These are phyloP conservation scores for Suillus paluster DNA, from an alignment of 768 basidiomycete species.

Conservation along the genomic window DNA sequence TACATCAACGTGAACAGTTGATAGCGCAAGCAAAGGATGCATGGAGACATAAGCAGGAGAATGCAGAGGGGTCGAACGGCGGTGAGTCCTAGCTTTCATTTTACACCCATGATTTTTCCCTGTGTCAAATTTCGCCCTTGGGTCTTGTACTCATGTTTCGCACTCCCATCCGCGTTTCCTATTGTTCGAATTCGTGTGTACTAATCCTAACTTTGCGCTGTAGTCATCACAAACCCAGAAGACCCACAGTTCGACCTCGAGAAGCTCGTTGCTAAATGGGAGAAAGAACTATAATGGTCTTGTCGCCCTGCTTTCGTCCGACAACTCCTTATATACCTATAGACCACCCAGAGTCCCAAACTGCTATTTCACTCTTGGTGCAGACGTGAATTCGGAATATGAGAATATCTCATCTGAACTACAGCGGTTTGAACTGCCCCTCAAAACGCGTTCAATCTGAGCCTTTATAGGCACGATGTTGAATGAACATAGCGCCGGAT, in stretches of 20 bases:
- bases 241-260: constrained; percentile 96
- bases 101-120: not conserved
- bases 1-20: constrained; percentile 74
- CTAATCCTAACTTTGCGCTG: constrained; percentile 17
- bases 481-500: not conserved
- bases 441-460: not conserved
- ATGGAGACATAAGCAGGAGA: constrained; percentile 80
- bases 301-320: constrained; percentile 22
- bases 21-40: constrained; percentile 89
- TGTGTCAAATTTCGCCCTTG: constrained; percentile 1
- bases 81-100: constrained; percentile 50
- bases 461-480: not conserved
- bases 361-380: constrained; percentile 3
- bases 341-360: constrained; percentile 26
- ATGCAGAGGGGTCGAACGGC: constrained; percentile 47
- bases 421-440: not conserved
- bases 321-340: constrained; percentile 27
- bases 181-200: no score
- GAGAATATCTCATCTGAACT: not conserved
- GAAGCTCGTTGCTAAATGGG: constrained; percentile 79
- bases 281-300: constrained; percentile 64
- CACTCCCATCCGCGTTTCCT: constrained; percentile 1
- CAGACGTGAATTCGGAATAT: not conserved
- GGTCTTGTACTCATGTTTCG: not conserved
- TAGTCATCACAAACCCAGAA: constrained; percentile 93